phyloP scores from a whole-genome alignment of 805 yeast genomes.

The Nakazawaea peltata region DNA sequence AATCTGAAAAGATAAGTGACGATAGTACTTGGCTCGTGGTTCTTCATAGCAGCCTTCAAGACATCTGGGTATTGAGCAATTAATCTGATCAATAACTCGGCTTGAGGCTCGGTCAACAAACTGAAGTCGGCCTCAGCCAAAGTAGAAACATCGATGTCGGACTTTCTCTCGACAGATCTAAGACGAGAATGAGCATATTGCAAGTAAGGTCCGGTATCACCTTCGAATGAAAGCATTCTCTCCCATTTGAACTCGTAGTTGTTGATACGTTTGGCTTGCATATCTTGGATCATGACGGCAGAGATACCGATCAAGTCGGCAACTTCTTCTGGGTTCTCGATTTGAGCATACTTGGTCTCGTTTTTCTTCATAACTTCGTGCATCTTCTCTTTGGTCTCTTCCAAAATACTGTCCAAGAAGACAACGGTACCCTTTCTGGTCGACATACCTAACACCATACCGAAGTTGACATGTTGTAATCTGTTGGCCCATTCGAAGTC shows the following conservation, averaged over 20 bases:
- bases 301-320: constrained; percentile 95
- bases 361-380: constrained; percentile 94
- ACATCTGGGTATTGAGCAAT: constrained; percentile 90
- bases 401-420: constrained; percentile 88
- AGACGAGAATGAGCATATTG: constrained; percentile 98
- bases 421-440: constrained; percentile 98
- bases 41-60: constrained; percentile 72
- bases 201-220: constrained; percentile 98
- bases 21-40: constrained; percentile 86
- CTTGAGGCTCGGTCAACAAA: constrained; percentile 21
- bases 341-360: constrained; percentile 84
- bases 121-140: constrained; percentile 21
- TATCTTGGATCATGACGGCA: constrained; percentile 98
- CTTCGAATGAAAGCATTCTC: constrained; percentile 96
- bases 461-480: constrained; percentile 83
- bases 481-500: constrained; percentile 81
- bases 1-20: constrained; percentile 90
- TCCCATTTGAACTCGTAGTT: constrained; percentile 97
- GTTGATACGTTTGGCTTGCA: constrained; percentile 95
- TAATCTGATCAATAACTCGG: constrained; percentile 57
- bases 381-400: constrained; percentile 91
- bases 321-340: constrained; percentile 86
- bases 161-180: constrained; percentile 87
- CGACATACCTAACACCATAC: constrained; percentile 98
- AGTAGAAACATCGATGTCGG: constrained; percentile 35